phyloP scores from a whole-genome alignment of 1,284 basidiomycete species.

The Ceratobasidium sp. region DNA sequence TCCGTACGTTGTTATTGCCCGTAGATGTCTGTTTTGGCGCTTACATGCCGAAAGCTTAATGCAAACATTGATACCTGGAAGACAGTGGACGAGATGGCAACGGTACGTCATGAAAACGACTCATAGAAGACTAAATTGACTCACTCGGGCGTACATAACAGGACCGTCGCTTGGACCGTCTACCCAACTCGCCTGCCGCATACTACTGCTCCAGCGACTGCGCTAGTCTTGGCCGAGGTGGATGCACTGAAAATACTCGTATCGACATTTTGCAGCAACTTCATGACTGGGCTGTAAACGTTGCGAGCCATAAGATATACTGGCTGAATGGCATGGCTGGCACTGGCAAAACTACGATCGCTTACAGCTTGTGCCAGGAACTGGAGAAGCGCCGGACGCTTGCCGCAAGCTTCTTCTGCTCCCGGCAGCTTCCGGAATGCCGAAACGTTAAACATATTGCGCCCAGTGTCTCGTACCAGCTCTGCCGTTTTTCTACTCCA shows the following conservation, averaged over 20 bases:
- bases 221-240: not conserved
- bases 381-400: conserved; percentile 9
- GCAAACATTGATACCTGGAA: not conserved
- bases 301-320: not conserved
- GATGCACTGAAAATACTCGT: not conserved
- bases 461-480: conserved; percentile 10
- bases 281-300: not conserved
- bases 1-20: not conserved
- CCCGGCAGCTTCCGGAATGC: not conserved
- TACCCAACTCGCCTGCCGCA: conserved; percentile 1
- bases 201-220: not conserved
- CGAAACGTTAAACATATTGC: not conserved
- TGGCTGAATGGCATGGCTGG: conserved; percentile 1
- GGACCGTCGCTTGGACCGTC: not conserved
- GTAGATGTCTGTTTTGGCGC: too few species aligned
- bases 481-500: not conserved
- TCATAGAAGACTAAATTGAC: not conserved
- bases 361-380: not conserved
- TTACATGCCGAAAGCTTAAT: not conserved
- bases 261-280: not conserved
- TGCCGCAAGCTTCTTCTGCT: conserved; percentile 21
- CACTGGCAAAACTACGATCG: conserved; percentile 10
- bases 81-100: not conserved
- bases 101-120: not conserved
- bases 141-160: not conserved